Conservation (phyloP, 2,329 filamentous ascomycete genomes). For the Colletotrichum simmondsii region DNA sequence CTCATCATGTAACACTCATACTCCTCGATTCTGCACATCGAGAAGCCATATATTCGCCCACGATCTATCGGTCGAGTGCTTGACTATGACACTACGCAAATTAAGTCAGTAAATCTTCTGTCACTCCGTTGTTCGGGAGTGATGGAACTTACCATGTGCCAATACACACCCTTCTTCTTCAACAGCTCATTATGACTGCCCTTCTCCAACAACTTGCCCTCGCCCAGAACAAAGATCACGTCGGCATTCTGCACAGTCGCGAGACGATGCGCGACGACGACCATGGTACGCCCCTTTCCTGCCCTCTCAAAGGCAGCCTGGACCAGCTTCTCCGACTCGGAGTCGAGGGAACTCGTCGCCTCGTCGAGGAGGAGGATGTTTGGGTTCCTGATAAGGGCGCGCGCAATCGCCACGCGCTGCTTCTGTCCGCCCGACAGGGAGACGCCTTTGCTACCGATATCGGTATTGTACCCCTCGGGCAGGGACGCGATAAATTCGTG, state of each 20-base stretch:
- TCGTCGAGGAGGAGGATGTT: slow-evolving; percentile 77
- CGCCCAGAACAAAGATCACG: slow-evolving; percentile 81
- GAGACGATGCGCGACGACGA: slow-evolving; percentile 82
- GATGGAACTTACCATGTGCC: slow-evolving; percentile 63
- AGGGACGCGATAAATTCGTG: slow-evolving; percentile 77
- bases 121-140: not conserved
- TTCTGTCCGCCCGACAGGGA: slow-evolving; percentile 78
- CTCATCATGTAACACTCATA: too few relatives aligned
- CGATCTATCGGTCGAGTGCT: slow-evolving; percentile 60
- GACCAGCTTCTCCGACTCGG: slow-evolving; percentile 69
- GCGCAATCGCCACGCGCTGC: slow-evolving; percentile 76
- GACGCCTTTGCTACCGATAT: slow-evolving; percentile 74
- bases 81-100: slow-evolving; percentile 65
- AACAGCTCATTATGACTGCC: slow-evolving; percentile 64
- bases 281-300: slow-evolving; percentile 69
- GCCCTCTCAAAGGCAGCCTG: slow-evolving; percentile 76
- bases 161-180: slow-evolving; percentile 63
- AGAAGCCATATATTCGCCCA: not conserved
- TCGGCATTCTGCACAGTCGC: slow-evolving; percentile 84
- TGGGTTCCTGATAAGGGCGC: slow-evolving; percentile 75
- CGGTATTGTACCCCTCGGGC: slow-evolving; percentile 75
- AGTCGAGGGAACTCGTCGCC: slow-evolving; percentile 77
- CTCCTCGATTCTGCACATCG: too few relatives aligned
- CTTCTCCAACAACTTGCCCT: slow-evolving; percentile 67
- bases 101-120: slow-evolving; percentile 38